phyloP scores from a whole-genome alignment of 2,329 filamentous ascomycete species.

The Orbilia javanica region DNA sequence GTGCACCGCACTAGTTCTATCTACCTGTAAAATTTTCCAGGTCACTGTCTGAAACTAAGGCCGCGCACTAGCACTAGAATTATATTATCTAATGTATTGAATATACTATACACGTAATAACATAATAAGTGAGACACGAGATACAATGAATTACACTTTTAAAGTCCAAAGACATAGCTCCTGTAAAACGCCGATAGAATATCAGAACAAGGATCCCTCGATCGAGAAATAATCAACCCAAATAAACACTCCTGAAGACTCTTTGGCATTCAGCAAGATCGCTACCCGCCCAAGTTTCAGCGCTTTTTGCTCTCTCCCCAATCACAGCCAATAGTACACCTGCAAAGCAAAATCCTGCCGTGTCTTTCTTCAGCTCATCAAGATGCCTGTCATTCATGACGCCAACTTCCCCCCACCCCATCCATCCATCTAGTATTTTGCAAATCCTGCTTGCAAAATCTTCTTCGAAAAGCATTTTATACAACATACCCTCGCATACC shows the following conservation, averaged over 20 bases:
- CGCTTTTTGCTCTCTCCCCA: constrained; percentile 41
- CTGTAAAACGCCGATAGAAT: constrained; percentile 3
- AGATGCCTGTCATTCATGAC: constrained; percentile 66
- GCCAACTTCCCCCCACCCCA: constrained; percentile 71
- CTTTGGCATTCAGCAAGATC: constrained; percentile 54
- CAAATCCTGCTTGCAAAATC: constrained; percentile 66
- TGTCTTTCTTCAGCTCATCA: constrained; percentile 48
- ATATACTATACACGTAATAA: not conserved
- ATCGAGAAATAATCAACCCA: constrained; percentile 21
- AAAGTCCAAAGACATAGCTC: not conserved
- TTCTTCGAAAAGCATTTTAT: constrained; percentile 70
- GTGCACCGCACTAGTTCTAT: too few relatives aligned
- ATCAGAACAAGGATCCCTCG: not conserved
- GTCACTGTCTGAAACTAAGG: too few relatives aligned
- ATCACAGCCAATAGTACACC: constrained; percentile 40
- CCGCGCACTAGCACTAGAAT: too few relatives aligned
- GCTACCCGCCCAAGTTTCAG: constrained; percentile 55
- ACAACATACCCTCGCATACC: constrained; percentile 68
- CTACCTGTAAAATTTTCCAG: too few relatives aligned
- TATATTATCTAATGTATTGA: constrained; percentile 7
- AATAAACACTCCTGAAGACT: constrained; percentile 47
- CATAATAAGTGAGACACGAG: not conserved
- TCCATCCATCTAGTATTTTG: constrained; percentile 70
- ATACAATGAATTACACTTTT: not conserved
- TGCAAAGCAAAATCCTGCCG: constrained; percentile 43